A percentile compares a stretch with the other conserved stretches of the same genome.
Conservation (phyloP, 2,329 filamentous ascomycete species). For the Periconia sp. region DNA sequence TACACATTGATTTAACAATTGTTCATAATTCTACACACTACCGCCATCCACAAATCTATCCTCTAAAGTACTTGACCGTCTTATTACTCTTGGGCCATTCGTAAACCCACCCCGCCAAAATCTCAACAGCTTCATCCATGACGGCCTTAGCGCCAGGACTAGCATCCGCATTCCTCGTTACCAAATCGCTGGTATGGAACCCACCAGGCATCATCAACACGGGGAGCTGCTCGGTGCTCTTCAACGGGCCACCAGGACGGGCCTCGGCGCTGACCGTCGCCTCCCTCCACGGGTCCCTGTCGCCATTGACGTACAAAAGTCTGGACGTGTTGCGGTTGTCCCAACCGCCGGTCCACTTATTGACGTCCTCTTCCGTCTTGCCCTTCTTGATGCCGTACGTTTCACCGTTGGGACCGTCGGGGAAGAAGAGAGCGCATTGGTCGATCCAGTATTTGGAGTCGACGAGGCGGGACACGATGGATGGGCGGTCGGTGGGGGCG, state of each 20-base stretch:
- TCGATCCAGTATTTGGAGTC: background rate
- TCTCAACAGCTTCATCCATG: background rate
- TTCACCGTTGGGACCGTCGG: background rate
- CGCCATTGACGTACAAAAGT: background rate
- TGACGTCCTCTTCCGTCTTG: background rate
- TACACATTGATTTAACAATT: too few relatives aligned
- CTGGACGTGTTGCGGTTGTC: background rate
- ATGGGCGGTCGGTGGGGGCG: background rate
- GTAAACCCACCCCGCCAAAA: background rate
- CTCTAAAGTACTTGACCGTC: background rate
- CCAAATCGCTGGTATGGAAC: background rate
- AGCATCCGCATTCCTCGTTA: background rate
- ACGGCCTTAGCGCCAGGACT: background rate
- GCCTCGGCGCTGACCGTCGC: conserved; percentile 1
- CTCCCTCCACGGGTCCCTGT: background rate
- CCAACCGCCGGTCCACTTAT: conserved; percentile 1
- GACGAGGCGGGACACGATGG: background rate
- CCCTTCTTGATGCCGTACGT: background rate
- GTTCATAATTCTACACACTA: too few relatives aligned
- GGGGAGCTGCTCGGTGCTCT: background rate
- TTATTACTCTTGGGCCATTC: background rate
- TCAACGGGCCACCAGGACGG: conserved; percentile 1
- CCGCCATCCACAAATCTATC: background rate
- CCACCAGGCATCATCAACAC: background rate
- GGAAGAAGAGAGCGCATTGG: background rate